A percentile compares a stretch with the other conserved stretches of the same genome.
These are phyloP conservation scores for Cupressus sempervirens DNA, from an alignment of 75 land plant genomes.

Conservation along the genomic window DNA sequence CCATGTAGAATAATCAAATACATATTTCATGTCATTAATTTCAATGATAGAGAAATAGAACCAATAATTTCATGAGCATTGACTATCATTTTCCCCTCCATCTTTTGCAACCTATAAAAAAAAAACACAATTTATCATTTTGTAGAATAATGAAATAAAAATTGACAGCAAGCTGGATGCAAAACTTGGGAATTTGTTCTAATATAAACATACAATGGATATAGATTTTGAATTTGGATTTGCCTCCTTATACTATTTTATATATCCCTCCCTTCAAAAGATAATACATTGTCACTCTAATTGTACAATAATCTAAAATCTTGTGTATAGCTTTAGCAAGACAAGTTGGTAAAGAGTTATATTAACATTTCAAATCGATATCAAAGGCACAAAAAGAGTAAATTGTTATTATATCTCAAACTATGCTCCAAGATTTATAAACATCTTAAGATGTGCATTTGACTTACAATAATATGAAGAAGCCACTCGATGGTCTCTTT, in stretches of 20 bases:
- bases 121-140: neutral
- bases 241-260: slow-evolving; percentile 60
- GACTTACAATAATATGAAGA: slow-evolving; percentile 88
- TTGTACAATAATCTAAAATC: neutral
- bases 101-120: slow-evolving; percentile 72
- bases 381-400: neutral
- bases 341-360: neutral
- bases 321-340: neutral
- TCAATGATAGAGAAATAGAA: neutral
- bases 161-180: neutral
- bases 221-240: slow-evolving; percentile 79
- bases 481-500: slow-evolving; percentile 90
- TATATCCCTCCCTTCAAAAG: slow-evolving; percentile 65
- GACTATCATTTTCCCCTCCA: slow-evolving; percentile 79
- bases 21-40: neutral
- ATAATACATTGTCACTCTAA: neutral
- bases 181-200: neutral
- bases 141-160: neutral
- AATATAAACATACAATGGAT: slow-evolving; percentile 44
- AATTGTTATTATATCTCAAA: neutral
- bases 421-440: neutral
- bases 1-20: too few relatives aligned
- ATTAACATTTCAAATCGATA: neutral
- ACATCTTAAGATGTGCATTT: neutral
- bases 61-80: slow-evolving; percentile 56